Base-by-base conservation (phyloP, 2,329 filamentous ascomycete species). In the Stylonectria norvegica region DNA sequence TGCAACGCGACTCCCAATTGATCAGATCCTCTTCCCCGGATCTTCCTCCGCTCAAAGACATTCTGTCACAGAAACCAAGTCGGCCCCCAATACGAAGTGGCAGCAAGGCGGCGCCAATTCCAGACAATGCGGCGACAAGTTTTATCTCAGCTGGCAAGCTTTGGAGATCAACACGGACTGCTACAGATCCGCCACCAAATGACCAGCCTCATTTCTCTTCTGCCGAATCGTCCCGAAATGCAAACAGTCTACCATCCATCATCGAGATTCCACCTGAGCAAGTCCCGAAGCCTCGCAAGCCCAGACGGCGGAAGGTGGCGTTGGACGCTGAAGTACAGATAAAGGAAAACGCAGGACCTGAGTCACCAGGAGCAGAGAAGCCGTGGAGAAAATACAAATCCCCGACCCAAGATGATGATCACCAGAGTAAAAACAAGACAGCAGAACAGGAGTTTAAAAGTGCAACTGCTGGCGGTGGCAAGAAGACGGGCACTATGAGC, bases 21-120 rank as follows among this genome's bases (percentile, higher is more conserved):
- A 41, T 60, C 20, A 46, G 55, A 7, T 75, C 75, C 0, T 78
- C 75, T 1, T 79, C 76, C 4, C 75, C 76, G n/a, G 67, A 67
- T n/a, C 58, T 81, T 1, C 78, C 78, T 3, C 69, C 76, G 0
- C 58, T 80, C 0, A 64, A 66, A 25, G 69, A 79, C 3, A 56
- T 81, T 8, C 48, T 75, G 1, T 61, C 65, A 3, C 70, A 67
- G 29, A 48, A 45, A 17, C 48, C 53, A 9, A 64, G 52, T 18
- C 62, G 52, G 9, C 52, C 65, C 3, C 29, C 62, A 1, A 44
- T 69, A 8, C 56, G 56, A 28, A 67, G 57, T 28, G 68, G 65
- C 5, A 69, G 58, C 45, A 61, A 62, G 44, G 61, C 62, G 3
- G 48, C 61, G 1, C 50, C 66, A 4, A 63, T 71, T 23, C 63